Conservation (phyloP, 2,329 filamentous ascomycete genomes). For the Paraconiothyrium brasiliense region DNA sequence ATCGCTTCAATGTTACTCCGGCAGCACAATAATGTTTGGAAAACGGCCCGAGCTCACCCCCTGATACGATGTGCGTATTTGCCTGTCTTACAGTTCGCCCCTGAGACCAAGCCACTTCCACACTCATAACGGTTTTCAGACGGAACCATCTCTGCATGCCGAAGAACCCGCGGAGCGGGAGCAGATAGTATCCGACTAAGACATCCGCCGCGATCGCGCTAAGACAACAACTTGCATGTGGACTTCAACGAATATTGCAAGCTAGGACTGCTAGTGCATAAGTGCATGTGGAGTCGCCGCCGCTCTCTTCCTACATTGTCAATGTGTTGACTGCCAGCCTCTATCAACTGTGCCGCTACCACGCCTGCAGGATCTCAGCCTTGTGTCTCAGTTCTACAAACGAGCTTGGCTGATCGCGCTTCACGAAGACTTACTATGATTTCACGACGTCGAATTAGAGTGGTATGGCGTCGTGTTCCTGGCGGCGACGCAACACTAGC, state of each 20-base stretch:
- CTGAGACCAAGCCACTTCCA: conserved; percentile 1
- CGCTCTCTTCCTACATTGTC: background rate
- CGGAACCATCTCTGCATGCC: background rate
- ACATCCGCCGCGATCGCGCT: background rate
- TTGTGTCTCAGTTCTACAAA: conserved; percentile 1
- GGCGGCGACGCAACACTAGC: background rate
- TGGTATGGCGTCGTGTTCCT: background rate
- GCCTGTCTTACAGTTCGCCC: background rate
- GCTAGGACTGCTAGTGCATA: background rate
- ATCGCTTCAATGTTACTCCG: background rate
- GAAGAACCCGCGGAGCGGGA: background rate
- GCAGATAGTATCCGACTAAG: background rate
- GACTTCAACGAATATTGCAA: background rate
- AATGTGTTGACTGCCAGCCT: background rate
- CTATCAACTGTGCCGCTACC: background rate
- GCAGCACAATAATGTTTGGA: background rate
- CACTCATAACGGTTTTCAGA: background rate
- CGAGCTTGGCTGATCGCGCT: no score
- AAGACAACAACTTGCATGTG: background rate
- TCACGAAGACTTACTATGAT: no score
- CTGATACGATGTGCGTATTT: background rate
- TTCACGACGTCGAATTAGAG: background rate
- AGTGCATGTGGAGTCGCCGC: background rate
- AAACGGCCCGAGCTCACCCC: background rate
- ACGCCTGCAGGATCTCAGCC: conserved; percentile 4